phyloP scores from a whole-genome alignment of 352 stramenopile genomes.

The Phytophthora pini region DNA sequence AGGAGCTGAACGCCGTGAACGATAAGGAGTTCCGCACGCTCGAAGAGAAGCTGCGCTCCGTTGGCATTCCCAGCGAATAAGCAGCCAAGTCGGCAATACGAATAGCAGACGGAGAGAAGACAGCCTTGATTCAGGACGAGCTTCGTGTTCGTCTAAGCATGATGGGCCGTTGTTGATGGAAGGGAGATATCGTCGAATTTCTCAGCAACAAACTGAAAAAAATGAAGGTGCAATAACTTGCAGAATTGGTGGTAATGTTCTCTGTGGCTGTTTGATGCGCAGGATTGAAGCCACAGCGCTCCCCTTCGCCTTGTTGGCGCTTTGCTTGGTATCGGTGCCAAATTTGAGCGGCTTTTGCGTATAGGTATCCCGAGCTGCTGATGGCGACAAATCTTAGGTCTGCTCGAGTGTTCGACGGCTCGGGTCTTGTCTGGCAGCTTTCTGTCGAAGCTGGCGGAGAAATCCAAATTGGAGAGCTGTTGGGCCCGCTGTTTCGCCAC shows the following conservation, averaged over 20 bases:
- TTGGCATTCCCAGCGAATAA: slow-evolving; percentile 83
- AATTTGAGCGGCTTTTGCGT: background rate
- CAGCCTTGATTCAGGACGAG: slow-evolving; percentile 2
- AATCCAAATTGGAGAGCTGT: slow-evolving; percentile 29
- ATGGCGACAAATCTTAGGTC: too few relatives aligned
- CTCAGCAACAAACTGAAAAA: slow-evolving; percentile 16
- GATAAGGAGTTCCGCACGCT: slow-evolving; percentile 85
- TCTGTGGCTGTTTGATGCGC: slow-evolving; percentile 10
- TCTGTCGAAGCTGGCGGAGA: slow-evolving; percentile 21
- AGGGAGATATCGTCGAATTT: background rate
- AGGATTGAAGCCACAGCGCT: background rate
- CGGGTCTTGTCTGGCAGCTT: slow-evolving; percentile 14
- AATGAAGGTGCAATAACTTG: slow-evolving; percentile 39
- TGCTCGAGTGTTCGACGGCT: too few relatives aligned
- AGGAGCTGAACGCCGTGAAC: slow-evolving; percentile 80
- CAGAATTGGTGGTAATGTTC: background rate
- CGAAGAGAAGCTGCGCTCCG: slow-evolving; percentile 82
- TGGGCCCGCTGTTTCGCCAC: slow-evolving; percentile 29
- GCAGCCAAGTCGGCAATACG: background rate
- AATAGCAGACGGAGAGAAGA: slow-evolving; percentile 12
- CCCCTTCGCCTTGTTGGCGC: too few relatives aligned
- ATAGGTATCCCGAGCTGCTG: too few relatives aligned
- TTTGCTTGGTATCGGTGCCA: background rate
- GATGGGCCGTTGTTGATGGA: background rate
- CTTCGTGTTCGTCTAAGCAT: slow-evolving; percentile 1